phyloP scores from a whole-genome alignment of 2,329 filamentous ascomycete species.

The Coleophoma crateriformis region DNA sequence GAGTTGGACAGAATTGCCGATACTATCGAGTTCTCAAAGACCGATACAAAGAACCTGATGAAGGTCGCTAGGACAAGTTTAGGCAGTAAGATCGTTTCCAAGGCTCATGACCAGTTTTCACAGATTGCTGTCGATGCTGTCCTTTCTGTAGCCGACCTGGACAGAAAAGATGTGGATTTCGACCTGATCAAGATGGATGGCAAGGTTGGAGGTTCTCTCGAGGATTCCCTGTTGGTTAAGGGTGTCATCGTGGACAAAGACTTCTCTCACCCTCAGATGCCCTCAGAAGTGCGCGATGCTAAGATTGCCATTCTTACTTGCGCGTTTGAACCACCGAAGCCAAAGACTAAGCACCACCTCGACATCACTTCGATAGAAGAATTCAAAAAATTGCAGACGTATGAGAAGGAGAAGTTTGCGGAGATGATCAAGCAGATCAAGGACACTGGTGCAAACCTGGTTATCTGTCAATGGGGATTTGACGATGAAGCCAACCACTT shows the following conservation, averaged over 20 bases:
- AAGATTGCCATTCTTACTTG: constrained; percentile 98
- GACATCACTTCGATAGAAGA: constrained; percentile 97
- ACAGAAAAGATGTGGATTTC: constrained; percentile 96
- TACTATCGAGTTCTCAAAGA: constrained; percentile 75
- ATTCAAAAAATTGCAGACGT: constrained; percentile 95
- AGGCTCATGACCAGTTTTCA: constrained; percentile 96
- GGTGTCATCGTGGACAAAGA: constrained; percentile 99
- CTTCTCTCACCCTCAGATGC: constrained; percentile 99
- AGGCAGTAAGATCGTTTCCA: constrained; percentile 98
- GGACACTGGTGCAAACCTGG: constrained; percentile 91
- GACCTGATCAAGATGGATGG: constrained; percentile 99
- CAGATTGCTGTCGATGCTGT: constrained; percentile 97
- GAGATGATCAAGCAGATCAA: constrained; percentile 99
- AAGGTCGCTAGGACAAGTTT: constrained; percentile 94
- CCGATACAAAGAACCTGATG: constrained; percentile 78
- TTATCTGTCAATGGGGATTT: constrained; percentile 99
- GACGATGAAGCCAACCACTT: constrained; percentile 98
- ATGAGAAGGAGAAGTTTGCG: constrained; percentile 92
- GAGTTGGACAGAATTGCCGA: constrained; percentile 94
- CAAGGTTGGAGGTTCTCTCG: constrained; percentile 89
- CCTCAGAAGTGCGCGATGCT: constrained; percentile 86
- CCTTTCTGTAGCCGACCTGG: constrained; percentile 89
- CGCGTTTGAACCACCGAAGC: constrained; percentile 97
- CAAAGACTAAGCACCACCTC: constrained; percentile 99
- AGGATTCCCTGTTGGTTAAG: constrained; percentile 92